Base-by-base conservation (phyloP, 164 flowering plant genomes). In the Liriodendron chinense region DNA sequence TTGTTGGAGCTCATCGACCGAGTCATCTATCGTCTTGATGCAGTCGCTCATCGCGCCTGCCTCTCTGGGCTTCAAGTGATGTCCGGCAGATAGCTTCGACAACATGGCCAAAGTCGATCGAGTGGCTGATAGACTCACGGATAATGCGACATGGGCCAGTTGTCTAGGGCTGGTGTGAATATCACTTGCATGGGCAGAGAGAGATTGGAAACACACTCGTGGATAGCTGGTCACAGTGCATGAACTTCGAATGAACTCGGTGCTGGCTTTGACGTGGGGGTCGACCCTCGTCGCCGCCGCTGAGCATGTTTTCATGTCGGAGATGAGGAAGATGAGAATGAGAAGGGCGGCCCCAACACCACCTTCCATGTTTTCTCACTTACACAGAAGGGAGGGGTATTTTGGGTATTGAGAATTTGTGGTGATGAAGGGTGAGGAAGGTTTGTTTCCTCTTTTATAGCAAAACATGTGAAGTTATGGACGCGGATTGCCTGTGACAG, bases 1-100 rank as follows among this genome's bases (percentile, higher is more conserved):
- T 16, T 78, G 64, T 21, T 79, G 78, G 4, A 90, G 84, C 83
- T 87, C 86, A 23, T 85, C 88, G 9, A 89, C 77, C 4, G 86
- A 84, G 16, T 89, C 92, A 1, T 74, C 72, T 48, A 87, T 62
- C 20, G 64, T 80, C 62, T 86, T 88, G 9, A 87, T 82, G 63
- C 90, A 91, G 57, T 89, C 90, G 65, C 28, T 80, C 59, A 88
- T 56, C 6, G 85, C 90, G 0, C 69, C 72, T 1, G 84, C 86
- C 66, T 53, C 59, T 53, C 59, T 53, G 0, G 59, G 59, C 59
- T 13, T 76, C 22, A 82, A 9, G 3, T 69, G 77, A 1, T 50
- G 76, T 23, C 26, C 28, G 9, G 49, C 72, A 5, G 75, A 74
- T 21, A 86, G 21, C 48, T 79, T 80, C 8, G 68, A 9, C 21